These are phyloP conservation scores for Pseudozyma thailandica DNA, from an alignment of 1,284 basidiomycete genomes.

Conservation along the genomic window DNA sequence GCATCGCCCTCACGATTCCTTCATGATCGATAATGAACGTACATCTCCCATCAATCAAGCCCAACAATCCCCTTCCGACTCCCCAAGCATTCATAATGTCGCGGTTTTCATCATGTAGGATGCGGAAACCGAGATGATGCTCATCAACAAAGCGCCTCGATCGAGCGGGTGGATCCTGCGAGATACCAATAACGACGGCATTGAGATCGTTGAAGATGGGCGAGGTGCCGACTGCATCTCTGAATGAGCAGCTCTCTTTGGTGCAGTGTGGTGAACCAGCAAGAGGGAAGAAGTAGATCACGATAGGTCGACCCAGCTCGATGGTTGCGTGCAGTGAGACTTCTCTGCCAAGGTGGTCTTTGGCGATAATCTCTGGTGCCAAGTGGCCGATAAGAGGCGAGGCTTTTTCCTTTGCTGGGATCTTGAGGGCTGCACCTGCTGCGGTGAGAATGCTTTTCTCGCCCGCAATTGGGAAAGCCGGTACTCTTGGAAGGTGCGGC, in stretches of 20 bases:
- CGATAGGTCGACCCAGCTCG: constrained; percentile 52
- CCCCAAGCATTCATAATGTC: constrained; percentile 50
- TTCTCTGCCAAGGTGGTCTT: constrained; percentile 49
- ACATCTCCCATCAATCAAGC: constrained; percentile 51
- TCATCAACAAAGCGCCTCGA: constrained; percentile 53
- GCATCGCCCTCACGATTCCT: constrained; percentile 56
- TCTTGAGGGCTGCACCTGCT: constrained; percentile 28
- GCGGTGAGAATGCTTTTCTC: constrained; percentile 49
- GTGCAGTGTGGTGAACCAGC: constrained; percentile 63
- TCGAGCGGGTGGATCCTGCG: constrained; percentile 47
- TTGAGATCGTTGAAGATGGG: constrained; percentile 59
- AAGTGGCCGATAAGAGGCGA: constrained; percentile 49
- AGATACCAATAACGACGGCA: constrained; percentile 61
- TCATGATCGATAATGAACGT: constrained; percentile 61
- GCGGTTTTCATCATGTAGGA: constrained; percentile 51
- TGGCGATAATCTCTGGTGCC: constrained; percentile 57
- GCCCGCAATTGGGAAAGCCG: constrained; percentile 51
- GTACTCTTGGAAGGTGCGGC: constrained; percentile 46
- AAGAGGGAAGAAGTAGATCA: constrained; percentile 62
- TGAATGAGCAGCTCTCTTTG: constrained; percentile 53
- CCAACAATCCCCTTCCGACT: constrained; percentile 43
- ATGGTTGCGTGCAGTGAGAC: constrained; percentile 61
- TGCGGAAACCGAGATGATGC: constrained; percentile 50
- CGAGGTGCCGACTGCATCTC: constrained; percentile 53
- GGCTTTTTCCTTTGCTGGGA: constrained; percentile 47